Evolutionary conservation across 2,329 filamentous ascomycete genomes (phyloP), one percentile per base, ranked within the genome.

Genomic region (Claviceps fusiformis): DNA sequence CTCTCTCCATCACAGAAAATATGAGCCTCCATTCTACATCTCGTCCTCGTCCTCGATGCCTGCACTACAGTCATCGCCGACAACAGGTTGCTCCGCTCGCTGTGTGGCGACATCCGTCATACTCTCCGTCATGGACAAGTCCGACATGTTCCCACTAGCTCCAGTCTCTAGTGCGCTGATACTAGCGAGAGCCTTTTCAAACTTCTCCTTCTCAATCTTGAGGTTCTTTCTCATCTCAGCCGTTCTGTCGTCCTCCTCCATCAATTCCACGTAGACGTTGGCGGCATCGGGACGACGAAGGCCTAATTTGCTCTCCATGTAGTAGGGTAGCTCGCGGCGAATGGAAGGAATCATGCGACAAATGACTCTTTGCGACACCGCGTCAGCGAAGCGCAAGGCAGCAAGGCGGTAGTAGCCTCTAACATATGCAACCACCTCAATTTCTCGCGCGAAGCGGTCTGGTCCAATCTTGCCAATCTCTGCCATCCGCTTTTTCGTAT

Each of bases 391-490:
- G 1, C 85, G 77, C 39, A 75, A 70, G 0, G 81, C 78, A 0
- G 86, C 85, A 5, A 85, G 77, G 50, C 80, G 74, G 63, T 90
- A 90, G 65, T 89, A 90, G 0, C 79, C 84, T 0, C 83, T 73
- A 48, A 87, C 75, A 4, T 81, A 81, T 0, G 82, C 75, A 0
- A 86, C 78, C 0, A 86, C 79, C 9, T 76, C 72, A 0, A 90
- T 67, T 62, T 89, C 85, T 0, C 70, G 67, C 1, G 72, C 64
- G 60, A 81, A 89, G 0, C 74, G 71, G 61, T 89, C 86, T 0
- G 71, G 65, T 0, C 75, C 76, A 11, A 88, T 70, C 31, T 75
- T 76, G 13, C 65, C 60, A 7, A 72, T 58, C 31, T 81, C 73
- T 7, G 64, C 60, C 27, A 69, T 66, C 8, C 77, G 70, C 33